phyloP scores from a whole-genome alignment of 768 basidiomycete genomes.

The Podaxis sp. region DNA sequence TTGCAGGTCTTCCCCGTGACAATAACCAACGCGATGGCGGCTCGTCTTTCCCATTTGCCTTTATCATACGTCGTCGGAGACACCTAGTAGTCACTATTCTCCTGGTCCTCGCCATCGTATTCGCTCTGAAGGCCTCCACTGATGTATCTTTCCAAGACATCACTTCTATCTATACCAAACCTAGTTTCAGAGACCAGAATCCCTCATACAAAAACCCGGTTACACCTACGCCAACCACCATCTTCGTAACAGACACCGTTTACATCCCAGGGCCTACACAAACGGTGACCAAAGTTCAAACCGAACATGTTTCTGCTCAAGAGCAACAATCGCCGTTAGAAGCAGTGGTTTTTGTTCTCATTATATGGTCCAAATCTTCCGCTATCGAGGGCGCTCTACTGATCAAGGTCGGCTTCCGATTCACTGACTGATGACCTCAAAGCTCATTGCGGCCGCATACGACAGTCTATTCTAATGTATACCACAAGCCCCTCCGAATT shows the following conservation, averaged over 20 bases:
- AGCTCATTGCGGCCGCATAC: neutral
- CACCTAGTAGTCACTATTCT: neutral
- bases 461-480: conserved; percentile 39
- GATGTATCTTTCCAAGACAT: neutral
- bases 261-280: neutral
- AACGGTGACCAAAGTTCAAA: neutral
- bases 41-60: neutral
- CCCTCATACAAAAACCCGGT: neutral
- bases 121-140: neutral
- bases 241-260: neutral
- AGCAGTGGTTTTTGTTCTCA: conserved; percentile 41
- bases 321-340: conserved; percentile 7
- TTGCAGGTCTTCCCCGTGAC: neutral
- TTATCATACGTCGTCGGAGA: neutral
- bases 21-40: neutral
- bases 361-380: conserved; percentile 43
- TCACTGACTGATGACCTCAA: neutral
- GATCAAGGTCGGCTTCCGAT: conserved; percentile 34
- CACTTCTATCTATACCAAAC: neutral
- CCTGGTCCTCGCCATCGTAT: neutral
- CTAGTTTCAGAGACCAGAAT: neutral
- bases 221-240: neutral
- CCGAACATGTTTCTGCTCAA: neutral
- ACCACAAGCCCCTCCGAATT: conserved; percentile 37
- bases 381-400: conserved; percentile 42